phyloP scores from a whole-genome alignment of 1,284 basidiomycete species.

The Rhodotorula sp. region DNA sequence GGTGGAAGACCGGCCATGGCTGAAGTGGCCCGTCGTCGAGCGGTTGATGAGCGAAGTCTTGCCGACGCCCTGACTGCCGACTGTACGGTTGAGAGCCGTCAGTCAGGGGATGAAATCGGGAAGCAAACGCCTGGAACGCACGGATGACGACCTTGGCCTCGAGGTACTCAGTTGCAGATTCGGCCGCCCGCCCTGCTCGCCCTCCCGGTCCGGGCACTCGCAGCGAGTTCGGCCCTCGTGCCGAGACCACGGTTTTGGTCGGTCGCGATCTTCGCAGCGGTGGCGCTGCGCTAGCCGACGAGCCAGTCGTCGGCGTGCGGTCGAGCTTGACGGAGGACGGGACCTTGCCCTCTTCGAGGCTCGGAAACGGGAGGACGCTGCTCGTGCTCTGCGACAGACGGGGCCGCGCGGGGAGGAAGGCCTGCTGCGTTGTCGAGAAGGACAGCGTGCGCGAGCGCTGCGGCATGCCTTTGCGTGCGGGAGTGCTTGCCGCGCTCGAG shows the following conservation, averaged over 20 bases:
- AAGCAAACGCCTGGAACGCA: not conserved
- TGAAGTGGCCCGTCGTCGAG: slow-evolving; percentile 88
- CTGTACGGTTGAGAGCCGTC: not conserved
- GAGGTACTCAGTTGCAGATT: slow-evolving; percentile 15
- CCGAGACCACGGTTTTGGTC: not conserved
- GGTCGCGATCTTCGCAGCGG: slow-evolving; percentile 10
- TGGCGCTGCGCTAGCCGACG: slow-evolving; percentile 2
- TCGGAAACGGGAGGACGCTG: slow-evolving; percentile 12
- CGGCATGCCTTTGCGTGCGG: not conserved
- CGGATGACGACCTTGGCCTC: slow-evolving; percentile 43
- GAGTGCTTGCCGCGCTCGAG: not conserved
- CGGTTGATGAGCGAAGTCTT: slow-evolving; percentile 92
- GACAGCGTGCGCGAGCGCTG: slow-evolving; percentile 24
- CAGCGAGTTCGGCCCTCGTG: slow-evolving; percentile 1
- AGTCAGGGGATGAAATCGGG: not conserved
- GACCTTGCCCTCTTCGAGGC: slow-evolving; percentile 1
- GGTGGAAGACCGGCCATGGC: slow-evolving; percentile 79
- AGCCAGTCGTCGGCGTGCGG: slow-evolving; percentile 16
- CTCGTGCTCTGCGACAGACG: slow-evolving; percentile 9
- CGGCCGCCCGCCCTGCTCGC: slow-evolving; percentile 5
- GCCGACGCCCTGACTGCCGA: slow-evolving; percentile 93
- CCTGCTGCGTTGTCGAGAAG: slow-evolving; percentile 29
- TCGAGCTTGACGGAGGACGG: slow-evolving; percentile 7
- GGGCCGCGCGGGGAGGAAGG: slow-evolving; percentile 16
- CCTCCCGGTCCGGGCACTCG: not conserved